phyloP scores from a whole-genome alignment of 139 green algal species.

The Tetraselmis chui region DNA sequence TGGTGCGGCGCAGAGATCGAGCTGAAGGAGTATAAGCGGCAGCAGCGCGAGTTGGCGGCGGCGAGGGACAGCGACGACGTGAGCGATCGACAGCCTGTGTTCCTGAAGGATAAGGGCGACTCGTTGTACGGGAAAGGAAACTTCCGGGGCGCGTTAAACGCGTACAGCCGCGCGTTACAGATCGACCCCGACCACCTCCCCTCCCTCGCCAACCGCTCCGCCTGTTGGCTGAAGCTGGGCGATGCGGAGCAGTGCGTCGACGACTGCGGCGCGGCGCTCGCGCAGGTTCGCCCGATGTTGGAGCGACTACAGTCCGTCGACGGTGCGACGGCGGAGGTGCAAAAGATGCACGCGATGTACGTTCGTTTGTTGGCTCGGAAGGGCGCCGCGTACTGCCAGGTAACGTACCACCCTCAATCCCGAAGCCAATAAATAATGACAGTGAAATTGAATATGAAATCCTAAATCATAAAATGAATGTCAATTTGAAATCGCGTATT shows the following conservation, averaged over 20 bases:
- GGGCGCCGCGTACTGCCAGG: slow-evolving; percentile 6
- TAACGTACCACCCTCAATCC: no score
- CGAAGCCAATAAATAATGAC: no score
- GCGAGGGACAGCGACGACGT: slow-evolving; percentile 24
- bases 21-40: slow-evolving; percentile 34
- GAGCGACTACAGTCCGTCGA: slow-evolving; percentile 4
- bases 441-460: no score
- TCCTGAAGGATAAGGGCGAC: slow-evolving; percentile 75
- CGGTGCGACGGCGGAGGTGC: background rate
- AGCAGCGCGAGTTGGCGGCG: background rate
- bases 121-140: slow-evolving; percentile 45
- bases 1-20: slow-evolving; percentile 44
- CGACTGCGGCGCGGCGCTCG: slow-evolving; percentile 41
- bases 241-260: slow-evolving; percentile 14
- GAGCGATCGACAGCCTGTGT: slow-evolving; percentile 56
- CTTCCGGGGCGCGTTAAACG: slow-evolving; percentile 50
- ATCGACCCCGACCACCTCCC: slow-evolving; percentile 26
- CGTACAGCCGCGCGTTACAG: slow-evolving; percentile 50
- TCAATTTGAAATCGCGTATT: no score
- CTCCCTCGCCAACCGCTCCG: slow-evolving; percentile 40
- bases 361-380: slow-evolving; percentile 6
- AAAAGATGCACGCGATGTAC: background rate
- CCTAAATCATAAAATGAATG: no score
- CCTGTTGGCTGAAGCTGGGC: slow-evolving; percentile 40
- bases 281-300: background rate